Base-by-base conservation (phyloP, 176 grass and related monocot species). In the Zea luxurians region DNA sequence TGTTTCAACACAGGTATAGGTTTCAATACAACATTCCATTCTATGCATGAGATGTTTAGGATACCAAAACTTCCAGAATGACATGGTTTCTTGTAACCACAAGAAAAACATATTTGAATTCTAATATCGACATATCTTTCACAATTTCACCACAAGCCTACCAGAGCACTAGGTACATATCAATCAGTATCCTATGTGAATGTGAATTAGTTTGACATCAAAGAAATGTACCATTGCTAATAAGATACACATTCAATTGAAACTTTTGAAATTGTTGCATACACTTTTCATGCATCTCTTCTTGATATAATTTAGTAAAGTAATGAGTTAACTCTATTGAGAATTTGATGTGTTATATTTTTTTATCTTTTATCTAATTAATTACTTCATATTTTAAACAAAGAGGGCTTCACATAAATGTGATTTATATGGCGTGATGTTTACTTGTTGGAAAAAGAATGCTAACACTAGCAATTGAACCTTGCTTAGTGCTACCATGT, bases 391-490 rank as follows among this genome's bases (percentile, higher is more conserved):
- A 59, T 44, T 46, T 76, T 34, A 37, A 37, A 13, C 48, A 48
- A 76, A 47, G 21, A 48, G 43, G 4, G 34, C 1, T 46, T 63
- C 20, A 34, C 41, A 47, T 21, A 44, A 35, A 12, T 11, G 43
- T 4, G 15, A 78, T 50, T 45, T 64, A 60, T 37, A 77, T 48
- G 21, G 8, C 13, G 2, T 62, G 47, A 77, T 48, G 27, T 64
- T 27, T 49, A 64, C 74, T 77, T 48, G 36, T 64, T 64, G 13
- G 27, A 64, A 52, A 37, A 66, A 78, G 10, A 78, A 77, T 64
- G 44, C 60, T 77, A 49, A 64, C 8, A 64, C 43, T n/a, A 15
- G 13, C 13, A 21, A 20, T 52, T 78, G 48, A 12, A 17, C 60
- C 20, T 37, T 74, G 47, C 40, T 45, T 66, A 7, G 21, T 17